Percentiles rank a stretch among this genome's conserved stretches.
phyloP scores from a whole-genome alignment of 495 filamentous ascomycete species.

The Rusavskia elegans region DNA sequence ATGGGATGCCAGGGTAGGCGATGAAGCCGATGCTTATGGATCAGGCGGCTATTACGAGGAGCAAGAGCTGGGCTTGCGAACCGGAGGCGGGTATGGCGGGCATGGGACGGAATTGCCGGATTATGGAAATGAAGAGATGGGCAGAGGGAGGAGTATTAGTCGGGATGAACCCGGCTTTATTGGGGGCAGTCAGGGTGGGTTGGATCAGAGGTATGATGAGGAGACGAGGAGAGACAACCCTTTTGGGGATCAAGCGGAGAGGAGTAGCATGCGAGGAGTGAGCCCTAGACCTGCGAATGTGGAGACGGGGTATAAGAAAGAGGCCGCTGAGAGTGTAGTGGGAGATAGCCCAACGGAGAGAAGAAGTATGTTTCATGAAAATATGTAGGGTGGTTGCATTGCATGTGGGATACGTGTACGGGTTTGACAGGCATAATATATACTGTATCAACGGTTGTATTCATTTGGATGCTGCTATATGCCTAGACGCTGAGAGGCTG shows the following conservation, averaged over 20 bases:
- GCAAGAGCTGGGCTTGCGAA: conserved; percentile 37
- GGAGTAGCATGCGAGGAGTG: conserved; percentile 37
- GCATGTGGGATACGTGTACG: not conserved
- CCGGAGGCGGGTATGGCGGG: conserved; percentile 16
- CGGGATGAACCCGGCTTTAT: conserved; percentile 17
- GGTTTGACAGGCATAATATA: not conserved
- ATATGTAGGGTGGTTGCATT: not conserved
- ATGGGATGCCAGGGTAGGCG: conserved; percentile 52
- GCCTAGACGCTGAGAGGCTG: too few relatives aligned
- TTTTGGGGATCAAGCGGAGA: conserved; percentile 40
- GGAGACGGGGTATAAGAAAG: conserved; percentile 12
- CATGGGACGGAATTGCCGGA: conserved; percentile 10
- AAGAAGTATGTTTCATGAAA: conserved; percentile 36
- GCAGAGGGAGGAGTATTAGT: conserved; percentile 21
- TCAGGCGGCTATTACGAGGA: conserved; percentile 42
- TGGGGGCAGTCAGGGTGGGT: conserved; percentile 18
- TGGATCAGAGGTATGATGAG: conserved; percentile 30
- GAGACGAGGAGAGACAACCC: conserved; percentile 32
- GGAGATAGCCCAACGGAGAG: conserved; percentile 25
- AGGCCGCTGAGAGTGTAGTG: conserved; percentile 12
- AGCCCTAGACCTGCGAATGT: conserved; percentile 32
- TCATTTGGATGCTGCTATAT: too few relatives aligned
- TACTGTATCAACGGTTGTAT: too few relatives aligned
- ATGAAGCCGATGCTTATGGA: conserved; percentile 40
- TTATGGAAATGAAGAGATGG: conserved; percentile 15